Conservation (phyloP, 345 rosid species). For the Citrus inodora region DNA sequence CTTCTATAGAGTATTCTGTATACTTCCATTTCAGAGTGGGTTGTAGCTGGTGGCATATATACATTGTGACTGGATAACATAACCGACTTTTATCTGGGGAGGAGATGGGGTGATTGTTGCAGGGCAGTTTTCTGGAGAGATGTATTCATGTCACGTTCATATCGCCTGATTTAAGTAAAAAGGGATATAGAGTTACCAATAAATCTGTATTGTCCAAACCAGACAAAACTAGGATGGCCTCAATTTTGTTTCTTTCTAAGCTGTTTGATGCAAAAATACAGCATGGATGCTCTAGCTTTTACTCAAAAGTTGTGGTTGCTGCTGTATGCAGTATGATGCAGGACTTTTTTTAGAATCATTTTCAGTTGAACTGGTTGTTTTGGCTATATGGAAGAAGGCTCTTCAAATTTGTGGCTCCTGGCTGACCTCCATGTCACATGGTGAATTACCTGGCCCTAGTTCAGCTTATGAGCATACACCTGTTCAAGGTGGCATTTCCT, state of each 20-base stretch:
- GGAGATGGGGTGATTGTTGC: neutral
- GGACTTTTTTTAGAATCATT: constrained; percentile 57
- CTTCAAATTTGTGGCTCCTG: constrained; percentile 54
- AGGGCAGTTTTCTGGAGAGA: neutral
- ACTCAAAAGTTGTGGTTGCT: constrained; percentile 6
- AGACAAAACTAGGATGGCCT: neutral
- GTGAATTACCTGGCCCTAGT: constrained; percentile 28
- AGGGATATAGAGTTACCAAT: neutral
- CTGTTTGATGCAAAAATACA: neutral
- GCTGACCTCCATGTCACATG: constrained; percentile 30
- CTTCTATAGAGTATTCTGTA: neutral
- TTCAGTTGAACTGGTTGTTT: constrained; percentile 60
- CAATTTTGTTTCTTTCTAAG: neutral
- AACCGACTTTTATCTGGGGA: neutral
- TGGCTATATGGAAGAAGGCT: constrained; percentile 72
- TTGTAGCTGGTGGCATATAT: neutral
- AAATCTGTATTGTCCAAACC: neutral
- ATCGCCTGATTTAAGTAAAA: neutral
- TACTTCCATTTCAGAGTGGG: neutral
- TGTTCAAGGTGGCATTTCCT: constrained; percentile 2
- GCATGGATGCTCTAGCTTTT: neutral
- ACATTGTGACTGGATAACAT: neutral
- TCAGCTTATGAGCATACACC: constrained; percentile 18
- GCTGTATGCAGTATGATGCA: constrained; percentile 50
- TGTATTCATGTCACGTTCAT: neutral